Percentiles rank a stretch among this genome's conserved stretches.
Evolutionary conservation across 306 rosid species (phyloP).

Genomic region (Cicer cuneatum): DNA sequence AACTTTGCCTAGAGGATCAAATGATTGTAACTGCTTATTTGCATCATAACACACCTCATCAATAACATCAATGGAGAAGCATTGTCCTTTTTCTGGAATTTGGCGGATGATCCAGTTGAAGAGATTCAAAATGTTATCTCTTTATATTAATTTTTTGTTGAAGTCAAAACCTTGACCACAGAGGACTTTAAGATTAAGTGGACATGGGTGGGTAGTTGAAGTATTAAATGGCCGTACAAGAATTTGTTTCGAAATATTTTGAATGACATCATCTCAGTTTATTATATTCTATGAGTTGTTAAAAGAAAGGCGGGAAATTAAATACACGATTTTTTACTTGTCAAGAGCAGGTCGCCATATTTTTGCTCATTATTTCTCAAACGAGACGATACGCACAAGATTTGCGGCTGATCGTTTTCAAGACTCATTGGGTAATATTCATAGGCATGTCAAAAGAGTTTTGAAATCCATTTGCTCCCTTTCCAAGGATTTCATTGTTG

Average conservation of each 20-base stretch:
- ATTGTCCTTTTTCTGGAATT: no score
- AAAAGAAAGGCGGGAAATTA: background rate
- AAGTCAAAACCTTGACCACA: background rate
- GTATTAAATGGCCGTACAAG: background rate
- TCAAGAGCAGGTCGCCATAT: background rate
- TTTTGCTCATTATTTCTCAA: background rate
- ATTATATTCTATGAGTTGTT: background rate
- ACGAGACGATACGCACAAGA: background rate
- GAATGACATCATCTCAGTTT: background rate
- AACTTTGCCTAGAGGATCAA: no score
- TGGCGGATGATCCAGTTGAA: background rate
- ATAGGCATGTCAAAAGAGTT: background rate
- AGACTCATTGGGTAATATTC: background rate
- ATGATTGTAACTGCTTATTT: no score
- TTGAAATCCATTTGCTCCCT: background rate
- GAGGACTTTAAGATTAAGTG: background rate
- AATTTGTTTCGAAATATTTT: background rate
- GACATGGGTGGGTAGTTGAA: conserved; percentile 4
- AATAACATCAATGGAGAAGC: no score
- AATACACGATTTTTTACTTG: no score
- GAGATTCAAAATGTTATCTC: background rate
- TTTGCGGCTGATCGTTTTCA: background rate
- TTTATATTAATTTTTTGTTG: background rate
- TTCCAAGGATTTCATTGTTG: background rate
- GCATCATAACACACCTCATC: no score